These are phyloP conservation scores for Pyricularia sp. DNA, from an alignment of 2,329 filamentous ascomycete species.

Conservation along the genomic window DNA sequence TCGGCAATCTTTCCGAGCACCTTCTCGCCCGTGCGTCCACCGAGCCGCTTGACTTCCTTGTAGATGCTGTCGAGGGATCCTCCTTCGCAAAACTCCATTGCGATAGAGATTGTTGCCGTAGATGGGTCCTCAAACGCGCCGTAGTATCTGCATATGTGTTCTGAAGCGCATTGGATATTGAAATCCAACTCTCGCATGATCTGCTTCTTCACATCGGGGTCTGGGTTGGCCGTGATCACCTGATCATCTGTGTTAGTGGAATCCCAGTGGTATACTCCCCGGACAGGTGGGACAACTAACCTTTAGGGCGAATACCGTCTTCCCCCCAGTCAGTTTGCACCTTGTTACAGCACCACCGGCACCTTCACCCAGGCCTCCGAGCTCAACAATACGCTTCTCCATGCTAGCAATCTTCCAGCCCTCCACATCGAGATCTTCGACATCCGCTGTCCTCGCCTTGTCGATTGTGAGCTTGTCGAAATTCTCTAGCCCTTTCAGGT, in stretches of 20 bases:
- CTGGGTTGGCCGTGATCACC: conserved; percentile 97
- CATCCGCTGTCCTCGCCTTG: conserved; percentile 74
- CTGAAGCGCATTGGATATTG: conserved; percentile 94
- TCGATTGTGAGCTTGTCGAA: conserved; percentile 77
- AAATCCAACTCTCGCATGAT: conserved; percentile 94
- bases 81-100: conserved; percentile 98
- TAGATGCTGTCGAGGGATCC: conserved; percentile 95
- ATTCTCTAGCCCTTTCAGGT: conserved; percentile 65
- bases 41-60: conserved; percentile 91
- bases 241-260: conserved; percentile 22
- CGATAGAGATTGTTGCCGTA: conserved; percentile 95
- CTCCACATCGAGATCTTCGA: conserved; percentile 90
- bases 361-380: conserved; percentile 86
- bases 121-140: conserved; percentile 93
- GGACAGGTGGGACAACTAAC: conserved; percentile 35
- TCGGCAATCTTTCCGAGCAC: conserved; percentile 95
- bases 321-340: conserved; percentile 81
- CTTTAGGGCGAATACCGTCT: conserved; percentile 94
- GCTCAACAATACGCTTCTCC: conserved; percentile 77
- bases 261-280: background rate
- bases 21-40: conserved; percentile 91
- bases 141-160: conserved; percentile 96
- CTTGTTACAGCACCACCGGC: conserved; percentile 92
- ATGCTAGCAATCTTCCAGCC: conserved; percentile 90
- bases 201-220: conserved; percentile 96